Conservation (phyloP, 257 asterid genomes). For the Nicotiana tomentosiformis region DNA sequence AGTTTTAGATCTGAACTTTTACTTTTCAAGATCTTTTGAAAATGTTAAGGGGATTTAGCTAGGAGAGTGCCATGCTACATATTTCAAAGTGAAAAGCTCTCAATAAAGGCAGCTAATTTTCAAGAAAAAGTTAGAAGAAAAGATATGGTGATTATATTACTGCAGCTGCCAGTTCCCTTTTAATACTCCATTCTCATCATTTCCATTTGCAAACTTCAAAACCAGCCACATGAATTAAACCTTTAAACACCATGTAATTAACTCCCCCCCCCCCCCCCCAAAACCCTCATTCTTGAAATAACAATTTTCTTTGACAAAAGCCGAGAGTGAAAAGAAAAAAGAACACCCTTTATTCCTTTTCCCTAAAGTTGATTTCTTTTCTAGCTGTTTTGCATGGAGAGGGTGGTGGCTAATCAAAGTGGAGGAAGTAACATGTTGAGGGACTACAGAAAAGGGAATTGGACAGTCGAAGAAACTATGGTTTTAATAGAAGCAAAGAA, state of each 20-base stretch:
- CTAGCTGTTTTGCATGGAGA: constrained; percentile 33
- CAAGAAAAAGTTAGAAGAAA: background rate
- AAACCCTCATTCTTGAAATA: background rate
- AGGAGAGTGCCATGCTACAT: background rate
- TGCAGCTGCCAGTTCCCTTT: background rate
- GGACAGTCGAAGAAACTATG: constrained; percentile 86
- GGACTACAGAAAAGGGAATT: constrained; percentile 91
- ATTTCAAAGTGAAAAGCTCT: constrained; percentile 12
- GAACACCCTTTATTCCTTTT: background rate
- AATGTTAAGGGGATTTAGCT: background rate
- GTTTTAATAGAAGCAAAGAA: constrained; percentile 76
- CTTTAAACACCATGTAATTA: background rate
- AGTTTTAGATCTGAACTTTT: constrained; percentile 24
- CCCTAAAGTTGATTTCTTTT: constrained; percentile 5
- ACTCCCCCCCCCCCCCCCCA: background rate
- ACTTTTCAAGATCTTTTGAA: constrained; percentile 18
- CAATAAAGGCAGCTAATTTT: constrained; percentile 9
- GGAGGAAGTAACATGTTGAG: constrained; percentile 34
- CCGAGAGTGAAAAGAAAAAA: background rate
- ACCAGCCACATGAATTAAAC: background rate
- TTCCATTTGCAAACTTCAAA: constrained; percentile 4
- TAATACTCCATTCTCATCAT: background rate
- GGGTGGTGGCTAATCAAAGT: constrained; percentile 28
- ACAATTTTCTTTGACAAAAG: background rate
- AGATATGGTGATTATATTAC: background rate